Base-by-base conservation (phyloP, 2,329 filamentous ascomycete genomes). In the Plectosphaerella cucumerina region DNA sequence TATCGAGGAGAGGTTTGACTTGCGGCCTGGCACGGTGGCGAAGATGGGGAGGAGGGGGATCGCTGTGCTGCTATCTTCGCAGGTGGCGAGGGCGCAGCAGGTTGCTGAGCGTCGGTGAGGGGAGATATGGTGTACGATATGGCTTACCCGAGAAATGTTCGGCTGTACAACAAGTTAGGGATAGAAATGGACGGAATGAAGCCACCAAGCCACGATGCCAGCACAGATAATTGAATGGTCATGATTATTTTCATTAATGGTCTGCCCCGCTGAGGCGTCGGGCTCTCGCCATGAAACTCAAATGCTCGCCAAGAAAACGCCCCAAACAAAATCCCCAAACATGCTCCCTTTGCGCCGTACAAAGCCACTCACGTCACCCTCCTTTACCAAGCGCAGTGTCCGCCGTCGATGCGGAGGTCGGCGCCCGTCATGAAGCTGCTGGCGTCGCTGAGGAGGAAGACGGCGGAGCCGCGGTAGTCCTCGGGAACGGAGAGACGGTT, bases 321-420 rank as follows among this genome's bases (percentile, higher is more conserved):
- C 53, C n/a, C n/a, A n/a, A n/a, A n/a, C n/a, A 17, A n/a, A 48
- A 41, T 44, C 39, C 41, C 51, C 37, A 46, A 45, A 50, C 48
- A 35, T 50, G 49, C 39, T 34, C 44, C 22, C 41, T 11, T 44
- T 31, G 15, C 17, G 5, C 53, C 33, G 22, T 51, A 33, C 31
- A 6, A 6, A 33, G 47, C 43, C 44, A 31, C 9, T 10, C 12
- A 11, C 26, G 9, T 8, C 8, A 31, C 26, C 9, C 3, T 11
- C 26, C 35, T 23, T 66, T 70, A 84, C 81, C 81, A 84, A 17
- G 79, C 78, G 39, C 72, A 66, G 62, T 90, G 86, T 0, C 87
- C 87, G 11, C 87, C 87, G 61, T 90, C 87, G 46, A 90, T 85
- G 31, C 85, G 71, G 62, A 90, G 63, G 57, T 88, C 85, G 33